Evolutionary conservation across 2,329 filamentous ascomycete species (phyloP).

Genomic region (Trichoderma brevicompactum): DNA sequence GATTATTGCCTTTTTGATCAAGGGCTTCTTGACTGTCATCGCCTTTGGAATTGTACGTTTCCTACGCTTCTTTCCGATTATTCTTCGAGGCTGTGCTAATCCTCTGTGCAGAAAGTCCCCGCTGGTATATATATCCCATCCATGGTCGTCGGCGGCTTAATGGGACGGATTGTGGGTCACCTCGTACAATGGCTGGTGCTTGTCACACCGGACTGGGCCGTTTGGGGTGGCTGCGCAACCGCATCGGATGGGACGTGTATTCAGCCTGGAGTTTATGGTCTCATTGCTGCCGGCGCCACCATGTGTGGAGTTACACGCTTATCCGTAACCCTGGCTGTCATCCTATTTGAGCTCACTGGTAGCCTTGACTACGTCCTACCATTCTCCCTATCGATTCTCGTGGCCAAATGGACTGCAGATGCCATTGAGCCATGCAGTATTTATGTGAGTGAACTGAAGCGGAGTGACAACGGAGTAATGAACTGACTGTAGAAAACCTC

Average conservation of each 20-base stretch:
- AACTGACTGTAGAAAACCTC: constrained; percentile 28
- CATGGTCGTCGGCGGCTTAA: constrained; percentile 95
- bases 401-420: constrained; percentile 98
- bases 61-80: no score
- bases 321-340: constrained; percentile 91
- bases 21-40: constrained; percentile 83
- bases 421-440: constrained; percentile 93
- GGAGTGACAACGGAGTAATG: constrained; percentile 50
- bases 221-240: constrained; percentile 77
- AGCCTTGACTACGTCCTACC: constrained; percentile 94
- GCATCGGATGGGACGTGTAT: constrained; percentile 80
- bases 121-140: constrained; percentile 97
- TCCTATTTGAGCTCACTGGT: constrained; percentile 93
- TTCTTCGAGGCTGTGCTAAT: constrained; percentile 21
- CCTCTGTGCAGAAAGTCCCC: constrained; percentile 71
- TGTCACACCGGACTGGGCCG: constrained; percentile 67
- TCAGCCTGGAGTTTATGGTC: constrained; percentile 93
- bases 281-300: constrained; percentile 92
- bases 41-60: constrained; percentile 81
- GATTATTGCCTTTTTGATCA: constrained; percentile 81
- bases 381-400: constrained; percentile 88
- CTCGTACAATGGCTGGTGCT: constrained; percentile 80
- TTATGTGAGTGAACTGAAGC: constrained; percentile 61
- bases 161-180: constrained; percentile 88
- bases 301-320: constrained; percentile 97